Base-by-base conservation (phyloP, 2,329 filamentous ascomycete genomes). In the Periconia digitata region DNA sequence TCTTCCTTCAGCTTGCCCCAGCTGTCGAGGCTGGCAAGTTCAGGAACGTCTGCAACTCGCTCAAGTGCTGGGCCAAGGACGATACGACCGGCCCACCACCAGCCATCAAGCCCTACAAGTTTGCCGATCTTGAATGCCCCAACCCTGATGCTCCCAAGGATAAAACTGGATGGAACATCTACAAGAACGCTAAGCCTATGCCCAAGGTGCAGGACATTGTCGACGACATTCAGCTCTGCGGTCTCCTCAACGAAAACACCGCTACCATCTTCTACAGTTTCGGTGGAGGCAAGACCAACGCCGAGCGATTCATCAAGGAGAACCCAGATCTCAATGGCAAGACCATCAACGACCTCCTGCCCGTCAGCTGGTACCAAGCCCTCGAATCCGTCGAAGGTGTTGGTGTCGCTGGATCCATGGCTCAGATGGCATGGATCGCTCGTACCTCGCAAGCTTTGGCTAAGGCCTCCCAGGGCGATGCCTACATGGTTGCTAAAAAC, bases 381-480 rank as follows among this genome's bases (percentile, higher is more conserved):
- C n/a, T 36, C 10, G 42, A 37, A 20, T 37, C 16, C 13, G 18
- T 44, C 22, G 29, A 27, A 5, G 22, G 16, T 7, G 13, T 37
- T 6, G 15, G 21, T 15, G 3, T 20, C 15, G 12, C 17, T 8
- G 18, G 18, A 5, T 12, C n/a, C 16, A 4, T 44, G 42, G 18
- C 29, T 4, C 23, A 37, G 17, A 44, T 21, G 17, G 43, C 43
- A 32, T 45, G 43, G 43, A 39, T 45, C 17, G 43, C 43, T 23
- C 43, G 43, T 22, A 45, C 32, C 15, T 45, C 43, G 20, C 43
- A 45, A 17, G 43, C 43, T 27, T 45, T 45, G 18, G 43, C 43
- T 22, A 45, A 6, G 10, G 32, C 34, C 32, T 23, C 35, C 12
- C 38, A n/a, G 6, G 43, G 43, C 17, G 23, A 38, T 10, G 32